Conservation (phyloP, 192 early-diverging fungal genomes). For the Coemansia sp. region DNA sequence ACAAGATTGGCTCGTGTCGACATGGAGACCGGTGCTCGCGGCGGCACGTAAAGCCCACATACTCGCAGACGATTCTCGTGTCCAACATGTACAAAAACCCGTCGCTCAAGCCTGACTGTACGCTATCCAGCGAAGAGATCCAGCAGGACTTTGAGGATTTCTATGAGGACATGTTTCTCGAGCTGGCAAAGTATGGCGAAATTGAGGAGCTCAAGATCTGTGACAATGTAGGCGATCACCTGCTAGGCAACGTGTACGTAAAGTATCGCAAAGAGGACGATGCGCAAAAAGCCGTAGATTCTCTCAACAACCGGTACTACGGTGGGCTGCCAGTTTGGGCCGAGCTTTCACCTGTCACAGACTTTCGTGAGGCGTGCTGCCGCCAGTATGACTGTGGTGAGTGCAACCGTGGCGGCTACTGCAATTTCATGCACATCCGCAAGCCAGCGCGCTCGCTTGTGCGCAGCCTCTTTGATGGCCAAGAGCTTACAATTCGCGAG, state of each 20-base stretch:
- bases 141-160: slow-evolving; percentile 86
- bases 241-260: slow-evolving; percentile 96
- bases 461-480: slow-evolving; percentile 81
- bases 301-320: slow-evolving; percentile 93
- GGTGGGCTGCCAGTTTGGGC: slow-evolving; percentile 91
- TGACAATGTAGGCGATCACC: slow-evolving; percentile 97
- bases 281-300: slow-evolving; percentile 87
- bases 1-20: slow-evolving; percentile 98
- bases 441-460: slow-evolving; percentile 73
- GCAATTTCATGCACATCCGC: slow-evolving; percentile 99
- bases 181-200: slow-evolving; percentile 95
- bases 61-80: slow-evolving; percentile 90
- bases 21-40: slow-evolving; percentile 96
- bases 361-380: slow-evolving; percentile 98
- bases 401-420: slow-evolving; percentile 94
- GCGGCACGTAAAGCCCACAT: slow-evolving; percentile 96
- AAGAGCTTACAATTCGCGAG: slow-evolving; percentile 56
- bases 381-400: slow-evolving; percentile 93
- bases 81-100: slow-evolving; percentile 97
- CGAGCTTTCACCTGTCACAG: slow-evolving; percentile 95
- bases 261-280: slow-evolving; percentile 89
- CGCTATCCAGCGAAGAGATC: slow-evolving; percentile 68
- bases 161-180: slow-evolving; percentile 95
- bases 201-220: slow-evolving; percentile 96
- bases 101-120: slow-evolving; percentile 59